phyloP scores from a whole-genome alignment of 345 rosid genomes.

The Psidium friedrichsthalianum region DNA sequence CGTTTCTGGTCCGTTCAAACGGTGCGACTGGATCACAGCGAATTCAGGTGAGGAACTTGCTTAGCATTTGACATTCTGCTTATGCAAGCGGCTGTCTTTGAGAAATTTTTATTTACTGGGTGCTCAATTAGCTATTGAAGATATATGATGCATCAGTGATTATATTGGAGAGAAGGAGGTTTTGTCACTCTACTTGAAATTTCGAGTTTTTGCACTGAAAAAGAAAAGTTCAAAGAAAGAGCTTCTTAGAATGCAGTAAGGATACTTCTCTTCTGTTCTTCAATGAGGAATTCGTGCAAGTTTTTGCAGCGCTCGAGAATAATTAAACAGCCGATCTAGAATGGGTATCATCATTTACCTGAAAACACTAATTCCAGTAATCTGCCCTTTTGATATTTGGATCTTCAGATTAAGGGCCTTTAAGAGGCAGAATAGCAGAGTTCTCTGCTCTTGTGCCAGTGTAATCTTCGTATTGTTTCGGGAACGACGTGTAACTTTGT shows the following conservation, averaged over 20 bases:
- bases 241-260: neutral
- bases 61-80: neutral
- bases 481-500: neutral
- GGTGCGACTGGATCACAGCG: conserved; percentile 92
- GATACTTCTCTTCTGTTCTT: neutral
- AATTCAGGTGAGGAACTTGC: conserved; percentile 43
- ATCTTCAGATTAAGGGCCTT: neutral
- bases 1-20: conserved; percentile 38
- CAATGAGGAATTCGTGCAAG: neutral
- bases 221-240: neutral
- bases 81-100: neutral
- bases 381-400: neutral
- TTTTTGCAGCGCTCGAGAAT: neutral
- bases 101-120: neutral
- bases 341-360: neutral
- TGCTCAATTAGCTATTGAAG: neutral
- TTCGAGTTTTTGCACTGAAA: neutral
- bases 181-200: neutral
- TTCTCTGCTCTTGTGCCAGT: neutral
- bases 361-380: neutral
- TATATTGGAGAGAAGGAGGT: neutral
- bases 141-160: neutral
- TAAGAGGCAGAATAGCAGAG: neutral
- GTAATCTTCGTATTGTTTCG: neutral
- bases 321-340: neutral